phyloP scores from a whole-genome alignment of 1,284 basidiomycete genomes.

The Kwoniella shivajii region DNA sequence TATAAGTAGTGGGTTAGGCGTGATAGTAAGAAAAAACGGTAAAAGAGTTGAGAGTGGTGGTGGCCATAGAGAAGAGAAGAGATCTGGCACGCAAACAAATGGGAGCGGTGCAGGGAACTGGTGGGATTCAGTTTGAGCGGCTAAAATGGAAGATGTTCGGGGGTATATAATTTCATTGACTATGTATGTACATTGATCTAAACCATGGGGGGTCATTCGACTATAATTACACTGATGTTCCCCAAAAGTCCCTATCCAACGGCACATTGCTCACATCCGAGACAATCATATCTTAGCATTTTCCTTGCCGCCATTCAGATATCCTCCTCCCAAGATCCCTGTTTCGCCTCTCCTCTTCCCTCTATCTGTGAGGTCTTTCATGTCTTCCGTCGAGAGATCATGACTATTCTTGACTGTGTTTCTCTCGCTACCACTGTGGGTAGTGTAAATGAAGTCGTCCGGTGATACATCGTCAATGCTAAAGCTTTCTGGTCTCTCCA shows the following conservation, averaged over 20 bases:
- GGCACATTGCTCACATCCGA: too few species aligned
- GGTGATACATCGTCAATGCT: too few species aligned
- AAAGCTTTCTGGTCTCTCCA: not conserved
- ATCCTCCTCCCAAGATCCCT: not conserved
- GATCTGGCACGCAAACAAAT: not conserved
- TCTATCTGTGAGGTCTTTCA: too few species aligned
- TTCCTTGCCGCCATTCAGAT: conserved; percentile 1
- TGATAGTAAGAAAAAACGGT: conserved; percentile 57
- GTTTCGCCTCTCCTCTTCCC: not conserved
- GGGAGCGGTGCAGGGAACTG: conserved; percentile 7
- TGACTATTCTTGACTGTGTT: too few species aligned
- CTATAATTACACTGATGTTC: not conserved
- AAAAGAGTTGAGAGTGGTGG: conserved; percentile 31
- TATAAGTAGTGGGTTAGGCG: conserved; percentile 71
- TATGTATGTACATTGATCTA: too few species aligned
- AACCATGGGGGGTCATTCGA: too few species aligned
- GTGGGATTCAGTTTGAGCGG: conserved; percentile 11
- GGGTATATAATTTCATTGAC: too few species aligned
- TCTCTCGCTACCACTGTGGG: not conserved
- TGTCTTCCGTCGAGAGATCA: too few species aligned
- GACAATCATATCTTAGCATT: too few species aligned
- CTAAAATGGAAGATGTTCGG: too few species aligned
- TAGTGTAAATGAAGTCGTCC: too few species aligned
- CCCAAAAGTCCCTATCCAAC: too few species aligned
- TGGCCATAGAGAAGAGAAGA: conserved; percentile 6